Evolutionary conservation across 176 grass and related monocot species (phyloP).

Genomic region (Tuctoria greenei): DNA sequence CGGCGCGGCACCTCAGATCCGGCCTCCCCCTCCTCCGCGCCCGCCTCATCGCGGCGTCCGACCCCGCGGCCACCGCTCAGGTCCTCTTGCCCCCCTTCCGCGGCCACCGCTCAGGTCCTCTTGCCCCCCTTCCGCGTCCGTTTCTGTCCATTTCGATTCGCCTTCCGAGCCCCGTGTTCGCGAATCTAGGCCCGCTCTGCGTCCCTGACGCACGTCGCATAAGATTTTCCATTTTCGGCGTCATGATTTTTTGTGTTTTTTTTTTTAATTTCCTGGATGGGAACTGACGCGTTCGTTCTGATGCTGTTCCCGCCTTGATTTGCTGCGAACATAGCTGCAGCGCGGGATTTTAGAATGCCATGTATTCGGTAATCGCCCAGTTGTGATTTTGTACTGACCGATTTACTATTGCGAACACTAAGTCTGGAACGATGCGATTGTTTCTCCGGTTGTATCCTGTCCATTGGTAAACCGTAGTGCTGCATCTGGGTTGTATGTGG

Average conservation of each 20-base stretch:
- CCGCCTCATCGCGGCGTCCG: constrained; percentile 37
- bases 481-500: background rate
- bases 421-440: too few relatives aligned
- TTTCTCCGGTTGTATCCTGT: too few relatives aligned
- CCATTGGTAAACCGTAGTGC: too few relatives aligned
- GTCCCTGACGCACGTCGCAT: background rate
- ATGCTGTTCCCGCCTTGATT: too few relatives aligned
- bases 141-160: constrained; percentile 5
- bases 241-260: background rate
- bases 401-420: too few relatives aligned
- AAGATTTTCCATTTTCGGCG: too few relatives aligned
- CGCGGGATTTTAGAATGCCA: too few relatives aligned
- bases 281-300: too few relatives aligned
- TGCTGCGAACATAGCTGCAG: too few relatives aligned
- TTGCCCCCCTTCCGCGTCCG: background rate
- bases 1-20: constrained; percentile 60
- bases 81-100: background rate
- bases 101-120: constrained; percentile 24
- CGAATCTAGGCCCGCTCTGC: background rate
- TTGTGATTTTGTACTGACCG: too few relatives aligned
- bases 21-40: constrained; percentile 42
- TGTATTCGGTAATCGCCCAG: too few relatives aligned
- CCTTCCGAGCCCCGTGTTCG: background rate
- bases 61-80: constrained; percentile 37
- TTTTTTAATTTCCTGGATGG: background rate